Evolutionary conservation across 2,329 filamentous ascomycete genomes (phyloP), one percentile per base, ranked within the genome.

Genomic region (Colletotrichum simmondsii): DNA sequence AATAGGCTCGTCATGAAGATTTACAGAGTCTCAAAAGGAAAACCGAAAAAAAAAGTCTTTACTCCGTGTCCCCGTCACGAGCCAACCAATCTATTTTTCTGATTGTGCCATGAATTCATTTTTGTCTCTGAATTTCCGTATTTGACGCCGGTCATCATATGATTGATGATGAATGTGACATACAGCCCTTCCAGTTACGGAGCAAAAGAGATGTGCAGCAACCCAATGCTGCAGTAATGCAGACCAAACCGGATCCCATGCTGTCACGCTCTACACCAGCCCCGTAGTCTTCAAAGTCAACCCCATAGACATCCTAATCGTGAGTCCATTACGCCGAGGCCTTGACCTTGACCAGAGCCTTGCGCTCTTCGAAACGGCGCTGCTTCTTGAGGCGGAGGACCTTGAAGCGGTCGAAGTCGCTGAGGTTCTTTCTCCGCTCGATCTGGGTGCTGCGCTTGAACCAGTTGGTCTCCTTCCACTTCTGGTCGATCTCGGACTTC

Each of bases 381-480:
- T 98, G 95, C 93, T 99, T 99, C 93, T 96, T 97, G 88, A 98
- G 91, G 87, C 96, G 93, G 92, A 98, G 91, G 82, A 98, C 97
- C 94, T 99, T 98, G 95, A 98, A 99, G 87, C 97, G 93, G 91
- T 99, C 97, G 85, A 99, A 99, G 91, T 99, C 97, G 87, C 93
- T 97, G 79, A 99, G 90, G 82, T 92, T 91, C 89, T 93, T 93
- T 90, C 97, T 94, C 89, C 94, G 93, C 87, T 94, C 90, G 81
- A 91, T 90, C 88, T 94, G 93, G 80, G 92, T 92, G 84, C 94
- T 92, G 91, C 95, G 95, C 94, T 99, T 97, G 83, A 95, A 95
- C 92, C 94, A 98, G 86, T 92, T 92, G 90, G 91, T 95, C 88
- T 94, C 90, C 84, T 92, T 92, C 94, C 95, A 98, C 90, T 97